Evolutionary conservation across 2,329 filamentous ascomycete species (phyloP), one percentile per base, ranked within the genome.

Genomic region (Aspergillus versicolor): DNA sequence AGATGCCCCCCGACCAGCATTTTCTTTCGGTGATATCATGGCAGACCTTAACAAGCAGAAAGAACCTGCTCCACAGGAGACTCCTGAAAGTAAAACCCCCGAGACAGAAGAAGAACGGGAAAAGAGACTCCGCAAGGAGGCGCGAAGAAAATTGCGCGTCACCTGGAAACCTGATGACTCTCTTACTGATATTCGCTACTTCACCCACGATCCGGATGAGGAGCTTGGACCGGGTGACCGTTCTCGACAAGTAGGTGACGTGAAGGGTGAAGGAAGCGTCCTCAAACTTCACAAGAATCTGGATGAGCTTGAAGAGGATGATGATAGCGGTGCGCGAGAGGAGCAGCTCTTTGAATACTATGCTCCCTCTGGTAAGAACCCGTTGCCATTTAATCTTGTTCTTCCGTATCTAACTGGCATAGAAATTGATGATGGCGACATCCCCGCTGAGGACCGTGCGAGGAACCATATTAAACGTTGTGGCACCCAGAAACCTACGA

Each of bases 121-220:
- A 19, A 86, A 82, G 69, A 80, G 85, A 24, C 69, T 86, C 2
- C 79, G 83, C 8, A 88, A 87, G 62, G 85, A 88, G 66, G 78
- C 79, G 48, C 79, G 85, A 37, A 80, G 84, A 40, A 84, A 83
- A 61, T 69, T 88, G 32, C 82, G 84, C 19, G 85, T 88, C 5
- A 79, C 75, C 7, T 88, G 84, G 79, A 86, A 84, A 59, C 77
- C 81, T 0, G 84, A 85, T 60, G 77, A 81, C 17, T 75, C 78
- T 27, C 75, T 88, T 12, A 82, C 82, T 3, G 76, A 84, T 62
- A 77, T 86, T 53, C 79, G 81, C 45, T 77, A 83, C 49, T 88
- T 88, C 67, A 82, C 80, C 24, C 84, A 86, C 67, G 83, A 87
- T 62, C 84, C 84, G 0, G 83, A 86, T 9, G 85, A 88, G 67